Percentiles rank a stretch among this genome's conserved stretches.
phyloP scores from a whole-genome alignment of 2,329 filamentous ascomycete species.

The Ophiostoma novo-ulmi region DNA sequence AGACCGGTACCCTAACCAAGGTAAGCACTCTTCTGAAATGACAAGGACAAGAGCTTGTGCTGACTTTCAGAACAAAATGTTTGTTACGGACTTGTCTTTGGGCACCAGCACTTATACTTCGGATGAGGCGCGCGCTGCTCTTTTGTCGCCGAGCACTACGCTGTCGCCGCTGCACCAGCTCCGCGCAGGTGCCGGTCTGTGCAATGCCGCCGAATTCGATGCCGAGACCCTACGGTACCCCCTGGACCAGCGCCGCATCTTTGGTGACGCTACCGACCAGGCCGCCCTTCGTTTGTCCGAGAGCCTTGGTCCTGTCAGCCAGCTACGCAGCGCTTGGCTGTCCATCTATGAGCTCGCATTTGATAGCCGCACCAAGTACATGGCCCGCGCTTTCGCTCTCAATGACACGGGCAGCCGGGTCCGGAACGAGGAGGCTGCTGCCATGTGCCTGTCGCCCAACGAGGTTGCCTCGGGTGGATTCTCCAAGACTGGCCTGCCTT shows the following conservation, averaged over 20 bases:
- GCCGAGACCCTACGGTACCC: conserved; percentile 56
- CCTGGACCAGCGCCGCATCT: conserved; percentile 57
- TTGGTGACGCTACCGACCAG: conserved; percentile 72
- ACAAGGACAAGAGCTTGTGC: not conserved
- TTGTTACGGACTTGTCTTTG: conserved; percentile 62
- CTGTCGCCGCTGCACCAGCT: conserved; percentile 44
- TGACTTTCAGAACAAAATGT: conserved; percentile 59
- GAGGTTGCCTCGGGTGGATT: conserved; percentile 24
- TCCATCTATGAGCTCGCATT: conserved; percentile 45
- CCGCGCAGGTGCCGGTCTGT: conserved; percentile 58
- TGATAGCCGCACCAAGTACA: conserved; percentile 81
- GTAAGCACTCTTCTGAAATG: not conserved
- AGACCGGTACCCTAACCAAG: conserved; percentile 63
- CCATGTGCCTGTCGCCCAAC: not conserved
- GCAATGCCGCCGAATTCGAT: conserved; percentile 72
- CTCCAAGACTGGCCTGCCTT: conserved; percentile 36
- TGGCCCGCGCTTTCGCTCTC: conserved; percentile 57
- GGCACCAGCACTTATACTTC: conserved; percentile 50
- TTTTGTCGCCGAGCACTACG: conserved; percentile 33
- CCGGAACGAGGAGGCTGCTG: not conserved
- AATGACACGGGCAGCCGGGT: conserved; percentile 31
- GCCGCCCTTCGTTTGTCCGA: conserved; percentile 69
- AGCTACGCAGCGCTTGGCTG: conserved; percentile 58
- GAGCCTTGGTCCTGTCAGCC: conserved; percentile 43
- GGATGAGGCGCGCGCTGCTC: conserved; percentile 45